Conservation (phyloP, 2,329 filamentous ascomycete species). For the Cyclaneusma minus region DNA sequence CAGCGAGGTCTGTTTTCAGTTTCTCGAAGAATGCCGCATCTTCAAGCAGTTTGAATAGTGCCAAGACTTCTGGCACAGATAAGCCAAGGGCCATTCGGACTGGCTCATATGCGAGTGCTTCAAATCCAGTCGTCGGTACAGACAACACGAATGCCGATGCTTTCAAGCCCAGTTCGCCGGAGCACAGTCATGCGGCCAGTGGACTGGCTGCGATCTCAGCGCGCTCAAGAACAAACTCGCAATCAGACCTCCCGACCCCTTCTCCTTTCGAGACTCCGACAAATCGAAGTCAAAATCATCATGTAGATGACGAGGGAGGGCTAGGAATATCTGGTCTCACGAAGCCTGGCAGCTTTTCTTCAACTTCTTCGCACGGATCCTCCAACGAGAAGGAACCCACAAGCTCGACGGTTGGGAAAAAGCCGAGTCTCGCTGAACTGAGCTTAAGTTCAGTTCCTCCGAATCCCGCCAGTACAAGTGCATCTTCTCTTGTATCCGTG, state of each 20-base stretch:
- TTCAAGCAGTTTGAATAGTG: constrained; percentile 32
- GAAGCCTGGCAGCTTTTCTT: constrained; percentile 30
- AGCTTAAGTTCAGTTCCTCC: constrained; percentile 7
- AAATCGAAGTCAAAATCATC: constrained; percentile 18
- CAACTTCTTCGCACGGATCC: constrained; percentile 30
- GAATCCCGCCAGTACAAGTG: constrained; percentile 20
- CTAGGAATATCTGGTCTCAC: too few relatives aligned
- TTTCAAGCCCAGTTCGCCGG: constrained; percentile 36
- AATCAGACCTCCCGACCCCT: constrained; percentile 28
- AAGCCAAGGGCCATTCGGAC: constrained; percentile 42
- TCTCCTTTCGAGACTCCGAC: constrained; percentile 19
- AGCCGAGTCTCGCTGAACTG: constrained; percentile 18
- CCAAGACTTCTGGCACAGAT: constrained; percentile 23
- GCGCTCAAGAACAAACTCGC: constrained; percentile 38
- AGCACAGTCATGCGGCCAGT: constrained; percentile 41
- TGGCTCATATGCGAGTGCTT: constrained; percentile 43
- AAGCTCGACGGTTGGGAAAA: constrained; percentile 19
- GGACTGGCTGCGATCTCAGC: constrained; percentile 55
- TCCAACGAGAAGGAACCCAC: constrained; percentile 4
- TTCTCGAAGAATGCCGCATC: constrained; percentile 23
- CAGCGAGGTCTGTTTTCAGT: constrained; percentile 15
- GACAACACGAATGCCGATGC: constrained; percentile 53
- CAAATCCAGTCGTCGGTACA: constrained; percentile 50
- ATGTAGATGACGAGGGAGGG: too few relatives aligned
- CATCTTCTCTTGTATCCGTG: constrained; percentile 23